phyloP scores from a whole-genome alignment of 768 basidiomycete species.

The Lactarius sanguifluus region DNA sequence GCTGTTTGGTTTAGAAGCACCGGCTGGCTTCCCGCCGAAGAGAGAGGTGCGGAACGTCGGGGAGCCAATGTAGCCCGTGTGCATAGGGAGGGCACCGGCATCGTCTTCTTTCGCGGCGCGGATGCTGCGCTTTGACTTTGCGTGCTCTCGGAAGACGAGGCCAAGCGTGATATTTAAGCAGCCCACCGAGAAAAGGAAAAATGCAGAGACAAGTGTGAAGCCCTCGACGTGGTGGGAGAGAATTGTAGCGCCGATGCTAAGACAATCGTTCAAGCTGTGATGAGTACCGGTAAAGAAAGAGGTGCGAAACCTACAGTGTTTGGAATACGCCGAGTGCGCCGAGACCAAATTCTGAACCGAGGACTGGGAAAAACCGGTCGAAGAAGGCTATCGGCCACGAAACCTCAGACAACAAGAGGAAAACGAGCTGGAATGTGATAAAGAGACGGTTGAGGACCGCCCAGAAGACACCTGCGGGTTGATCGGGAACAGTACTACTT shows the following conservation, averaged over 20 bases:
- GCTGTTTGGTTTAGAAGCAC: conserved; percentile 41
- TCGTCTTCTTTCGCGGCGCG: conserved; percentile 61
- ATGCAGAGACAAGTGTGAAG: conserved; percentile 82
- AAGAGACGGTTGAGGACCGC: conserved; percentile 84
- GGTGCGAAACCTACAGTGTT: conserved; percentile 57
- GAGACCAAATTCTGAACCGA: conserved; percentile 81
- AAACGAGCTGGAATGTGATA: conserved; percentile 80
- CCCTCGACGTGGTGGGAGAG: conserved; percentile 75
- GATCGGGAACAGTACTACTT: conserved; percentile 82
- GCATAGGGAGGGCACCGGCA: conserved; percentile 57
- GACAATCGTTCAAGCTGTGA: conserved; percentile 11
- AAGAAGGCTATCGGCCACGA: conserved; percentile 81
- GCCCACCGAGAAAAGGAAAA: conserved; percentile 80
- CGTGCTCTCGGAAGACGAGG: conserved; percentile 71
- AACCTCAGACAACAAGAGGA: conserved; percentile 80
- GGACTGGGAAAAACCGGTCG: conserved; percentile 79
- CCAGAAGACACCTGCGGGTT: conserved; percentile 90
- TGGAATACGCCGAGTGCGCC: conserved; percentile 88
- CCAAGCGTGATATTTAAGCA: conserved; percentile 82
- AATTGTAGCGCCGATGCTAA: conserved; percentile 65
- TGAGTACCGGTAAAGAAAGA: conserved; percentile 18
- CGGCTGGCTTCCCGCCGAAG: conserved; percentile 22
- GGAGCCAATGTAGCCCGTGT: conserved; percentile 36
- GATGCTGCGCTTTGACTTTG: conserved; percentile 65
- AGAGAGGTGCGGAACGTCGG: conserved; percentile 37